Evolutionary conservation across 225 moss, liverwort and hornwort species (phyloP).

Genomic region (Straminergon stramineum): DNA sequence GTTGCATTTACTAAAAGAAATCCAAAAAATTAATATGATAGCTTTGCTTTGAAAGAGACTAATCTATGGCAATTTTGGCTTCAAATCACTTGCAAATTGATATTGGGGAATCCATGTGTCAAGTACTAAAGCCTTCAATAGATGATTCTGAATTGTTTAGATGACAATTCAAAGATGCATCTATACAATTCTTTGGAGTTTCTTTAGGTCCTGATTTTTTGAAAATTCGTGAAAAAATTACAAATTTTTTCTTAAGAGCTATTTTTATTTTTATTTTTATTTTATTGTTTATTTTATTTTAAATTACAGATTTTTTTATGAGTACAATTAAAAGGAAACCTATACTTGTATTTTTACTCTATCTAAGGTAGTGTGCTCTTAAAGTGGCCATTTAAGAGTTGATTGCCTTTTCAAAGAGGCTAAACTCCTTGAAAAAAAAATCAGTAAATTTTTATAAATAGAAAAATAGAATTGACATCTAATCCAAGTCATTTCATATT

Average conservation of each 20-base stretch:
- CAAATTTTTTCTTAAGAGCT: too few relatives aligned
- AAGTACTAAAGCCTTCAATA: not conserved
- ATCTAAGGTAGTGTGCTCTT: not conserved
- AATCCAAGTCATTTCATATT: too few relatives aligned
- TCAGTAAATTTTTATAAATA: too few relatives aligned
- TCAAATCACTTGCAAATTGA: rapidly evolving
- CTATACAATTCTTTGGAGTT: not conserved
- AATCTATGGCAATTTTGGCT: not conserved
- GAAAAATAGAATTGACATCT: too few relatives aligned
- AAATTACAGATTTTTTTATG: not conserved
- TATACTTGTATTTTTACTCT: not conserved
- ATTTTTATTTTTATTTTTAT: not conserved
- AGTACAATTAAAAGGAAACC: not conserved
- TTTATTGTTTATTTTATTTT: too few relatives aligned
- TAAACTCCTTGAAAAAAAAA: too few relatives aligned
- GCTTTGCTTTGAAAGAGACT: not conserved
- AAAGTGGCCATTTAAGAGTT: too few relatives aligned
- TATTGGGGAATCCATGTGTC: not conserved
- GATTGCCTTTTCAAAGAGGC: too few relatives aligned
- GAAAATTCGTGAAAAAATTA: not conserved
- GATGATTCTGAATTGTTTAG: too few relatives aligned
- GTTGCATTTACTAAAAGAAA: not conserved
- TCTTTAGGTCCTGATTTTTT: not conserved
- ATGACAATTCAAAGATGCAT: not conserved
- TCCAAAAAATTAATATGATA: not conserved